These are phyloP conservation scores for Aspergillus caelatus DNA, from an alignment of 2,329 filamentous ascomycete genomes.

Conservation along the genomic window DNA sequence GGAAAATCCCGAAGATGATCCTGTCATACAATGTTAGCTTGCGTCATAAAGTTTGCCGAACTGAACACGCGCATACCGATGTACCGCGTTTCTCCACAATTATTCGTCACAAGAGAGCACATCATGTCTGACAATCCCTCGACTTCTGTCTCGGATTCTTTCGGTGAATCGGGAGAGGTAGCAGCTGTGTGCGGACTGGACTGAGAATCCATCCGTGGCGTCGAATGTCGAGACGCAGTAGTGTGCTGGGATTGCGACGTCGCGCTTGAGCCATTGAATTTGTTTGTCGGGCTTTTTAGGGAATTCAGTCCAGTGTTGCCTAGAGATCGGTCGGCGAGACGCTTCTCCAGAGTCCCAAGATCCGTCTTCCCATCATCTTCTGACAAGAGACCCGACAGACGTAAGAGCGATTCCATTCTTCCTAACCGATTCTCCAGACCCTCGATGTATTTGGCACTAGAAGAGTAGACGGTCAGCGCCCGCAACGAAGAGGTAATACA, in stretches of 20 bases:
- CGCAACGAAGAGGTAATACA: not conserved
- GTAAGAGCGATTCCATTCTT: constrained; percentile 92
- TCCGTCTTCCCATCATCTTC: constrained; percentile 88
- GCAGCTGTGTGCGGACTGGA: constrained; percentile 55
- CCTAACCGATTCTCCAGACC: constrained; percentile 90
- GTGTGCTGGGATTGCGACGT: constrained; percentile 34
- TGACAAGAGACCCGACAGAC: constrained; percentile 80
- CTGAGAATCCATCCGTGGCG: constrained; percentile 49
- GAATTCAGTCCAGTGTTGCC: constrained; percentile 37
- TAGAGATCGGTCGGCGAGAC: constrained; percentile 57
- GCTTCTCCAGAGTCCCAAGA: constrained; percentile 83
- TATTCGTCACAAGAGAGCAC: constrained; percentile 96
- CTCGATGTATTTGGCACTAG: constrained; percentile 94
- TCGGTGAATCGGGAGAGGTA: constrained; percentile 57
- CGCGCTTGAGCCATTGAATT: constrained; percentile 29
- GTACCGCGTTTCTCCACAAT: constrained; percentile 90
- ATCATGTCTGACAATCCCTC: constrained; percentile 96
- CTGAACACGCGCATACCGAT: constrained; percentile 66
- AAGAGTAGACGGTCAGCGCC: constrained; percentile 20
- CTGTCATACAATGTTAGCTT: constrained; percentile 48
- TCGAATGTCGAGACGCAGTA: constrained; percentile 45
- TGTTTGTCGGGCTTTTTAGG: constrained; percentile 36
- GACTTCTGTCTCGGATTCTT: constrained; percentile 68
- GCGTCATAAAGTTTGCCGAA: not conserved
- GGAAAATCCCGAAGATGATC: constrained; percentile 95